A percentile compares a stretch with the other conserved stretches of the same genome.
Conservation (phyloP, 2,329 filamentous ascomycete genomes). For the Phialophora chinensis region DNA sequence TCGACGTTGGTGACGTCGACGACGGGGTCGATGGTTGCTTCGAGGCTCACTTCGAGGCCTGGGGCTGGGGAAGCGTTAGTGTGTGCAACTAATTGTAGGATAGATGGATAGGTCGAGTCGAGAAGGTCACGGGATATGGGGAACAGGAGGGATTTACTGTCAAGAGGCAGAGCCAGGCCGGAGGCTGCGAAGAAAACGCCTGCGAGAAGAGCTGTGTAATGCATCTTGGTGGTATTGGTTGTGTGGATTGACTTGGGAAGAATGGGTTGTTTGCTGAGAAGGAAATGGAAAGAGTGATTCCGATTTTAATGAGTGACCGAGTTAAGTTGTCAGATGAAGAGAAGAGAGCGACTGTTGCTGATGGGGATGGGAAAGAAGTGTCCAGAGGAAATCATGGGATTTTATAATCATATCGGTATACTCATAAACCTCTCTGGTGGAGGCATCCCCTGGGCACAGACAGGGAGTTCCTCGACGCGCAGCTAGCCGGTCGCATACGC, state of each 20-base stretch:
- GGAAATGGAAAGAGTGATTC: conserved; percentile 9
- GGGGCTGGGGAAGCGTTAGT: not conserved
- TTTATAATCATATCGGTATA: conserved; percentile 17
- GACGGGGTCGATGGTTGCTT: conserved; percentile 16
- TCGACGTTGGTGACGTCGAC: not conserved
- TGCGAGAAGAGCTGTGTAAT: conserved; percentile 32
- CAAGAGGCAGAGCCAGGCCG: conserved; percentile 32
- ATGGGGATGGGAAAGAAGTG: conserved; percentile 17
- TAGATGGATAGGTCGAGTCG: not conserved
- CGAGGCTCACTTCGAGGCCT: not conserved
- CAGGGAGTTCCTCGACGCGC: not conserved
- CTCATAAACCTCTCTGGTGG: not conserved
- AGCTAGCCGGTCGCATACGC: not conserved
- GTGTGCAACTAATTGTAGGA: not conserved
- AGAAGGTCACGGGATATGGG: not conserved
- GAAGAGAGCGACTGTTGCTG: conserved; percentile 14
- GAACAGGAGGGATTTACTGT: conserved; percentile 19
- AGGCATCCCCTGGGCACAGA: not conserved
- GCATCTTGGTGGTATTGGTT: conserved; percentile 32
- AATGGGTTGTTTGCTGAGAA: not conserved
- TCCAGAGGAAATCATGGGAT: not conserved
- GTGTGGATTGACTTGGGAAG: conserved; percentile 6
- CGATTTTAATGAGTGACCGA: conserved; percentile 3
- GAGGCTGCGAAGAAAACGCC: conserved; percentile 30
- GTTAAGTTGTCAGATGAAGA: not conserved